Evolutionary conservation across 805 yeast genomes (phyloP), one percentile per base, ranked within the genome.

Genomic region (Candida orba): DNA sequence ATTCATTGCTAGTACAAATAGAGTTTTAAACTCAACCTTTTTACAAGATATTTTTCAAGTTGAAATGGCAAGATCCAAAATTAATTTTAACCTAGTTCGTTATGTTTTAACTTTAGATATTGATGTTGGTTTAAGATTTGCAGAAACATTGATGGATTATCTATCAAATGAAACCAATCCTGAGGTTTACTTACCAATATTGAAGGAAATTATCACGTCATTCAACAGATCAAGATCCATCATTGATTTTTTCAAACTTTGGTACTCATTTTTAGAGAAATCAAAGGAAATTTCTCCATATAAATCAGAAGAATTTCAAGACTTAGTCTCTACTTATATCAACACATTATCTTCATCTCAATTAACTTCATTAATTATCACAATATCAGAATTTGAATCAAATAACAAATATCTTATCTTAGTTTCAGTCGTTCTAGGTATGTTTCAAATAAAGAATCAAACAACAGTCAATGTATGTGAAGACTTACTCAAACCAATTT

Each of bases 181-280:
- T 4, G 25, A n/a, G 17, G 31, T 37, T 3, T 44, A 37, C 15
- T 13, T 50, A 4, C 34, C 43, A 3, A 47, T 64, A 34, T 60
- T 66, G 52, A 42, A 49, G 2, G 63, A 64, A 37, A 42, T 77
- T n/a, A 58, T 74, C 1, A 61, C 65, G 14, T 73, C 81, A 20
- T 75, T 70, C 55, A 63, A 69, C 10, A 73, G 67, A 51, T 79
- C 80, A 4, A 75, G 90, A 67, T 87, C 81, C 43, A 63, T 77
- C 24, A 60, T 60, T 4, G 55, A 62, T 4, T 82, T 82, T 49
- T 64, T 76, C 40, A 57, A 64, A 8, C 49, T 69, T 12, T 79
- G 83, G 79, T 63, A 14, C 39, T 39, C 25, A 14, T 45, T 49
- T 3, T n/a, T 48, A 12, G 36, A 45, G 24, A 45, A 44, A 42